Percentiles rank a stretch among this genome's conserved stretches.
These are phyloP conservation scores for Cytidiella melzeri DNA, from an alignment of 768 basidiomycete species.

Conservation along the genomic window DNA sequence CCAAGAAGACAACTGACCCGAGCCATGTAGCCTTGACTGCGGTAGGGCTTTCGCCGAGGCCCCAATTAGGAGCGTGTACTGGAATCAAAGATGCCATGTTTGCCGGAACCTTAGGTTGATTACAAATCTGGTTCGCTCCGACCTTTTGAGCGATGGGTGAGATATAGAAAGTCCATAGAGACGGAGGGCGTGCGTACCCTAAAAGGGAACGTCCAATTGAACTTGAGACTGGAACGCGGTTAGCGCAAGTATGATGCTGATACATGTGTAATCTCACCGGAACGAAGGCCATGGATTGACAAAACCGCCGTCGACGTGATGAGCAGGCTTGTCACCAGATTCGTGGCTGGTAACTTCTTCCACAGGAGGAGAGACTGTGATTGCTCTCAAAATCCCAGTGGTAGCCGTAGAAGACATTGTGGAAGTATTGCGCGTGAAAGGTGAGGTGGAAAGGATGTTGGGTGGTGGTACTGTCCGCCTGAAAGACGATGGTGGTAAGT, in stretches of 20 bases:
- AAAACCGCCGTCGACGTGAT: conserved; percentile 13
- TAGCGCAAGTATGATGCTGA: not conserved
- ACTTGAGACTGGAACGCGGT: not conserved
- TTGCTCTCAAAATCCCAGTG: not conserved
- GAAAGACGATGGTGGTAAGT: too few relatives aligned
- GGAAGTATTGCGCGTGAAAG: not conserved
- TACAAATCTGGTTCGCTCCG: not conserved
- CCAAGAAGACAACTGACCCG: conserved; percentile 16
- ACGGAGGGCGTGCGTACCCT: not conserved
- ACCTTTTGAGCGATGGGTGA: not conserved
- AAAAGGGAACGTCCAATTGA: not conserved
- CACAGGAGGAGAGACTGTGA: not conserved
- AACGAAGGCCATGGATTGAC: conserved; percentile 19
- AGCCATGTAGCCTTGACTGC: conserved; percentile 33
- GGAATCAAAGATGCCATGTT: conserved; percentile 15
- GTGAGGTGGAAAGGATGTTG: too few relatives aligned
- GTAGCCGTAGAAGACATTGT: not conserved
- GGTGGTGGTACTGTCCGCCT: too few relatives aligned
- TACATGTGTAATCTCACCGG: conserved; percentile 7
- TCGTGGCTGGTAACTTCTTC: not conserved
- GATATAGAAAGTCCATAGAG: not conserved
- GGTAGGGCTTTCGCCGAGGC: conserved; percentile 5
- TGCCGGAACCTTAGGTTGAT: conserved; percentile 5
- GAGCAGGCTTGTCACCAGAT: conserved; percentile 3
- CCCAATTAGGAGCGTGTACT: conserved; percentile 22